Base-by-base conservation (phyloP, 495 filamentous ascomycete genomes). In the Amorphotheca resinae region DNA sequence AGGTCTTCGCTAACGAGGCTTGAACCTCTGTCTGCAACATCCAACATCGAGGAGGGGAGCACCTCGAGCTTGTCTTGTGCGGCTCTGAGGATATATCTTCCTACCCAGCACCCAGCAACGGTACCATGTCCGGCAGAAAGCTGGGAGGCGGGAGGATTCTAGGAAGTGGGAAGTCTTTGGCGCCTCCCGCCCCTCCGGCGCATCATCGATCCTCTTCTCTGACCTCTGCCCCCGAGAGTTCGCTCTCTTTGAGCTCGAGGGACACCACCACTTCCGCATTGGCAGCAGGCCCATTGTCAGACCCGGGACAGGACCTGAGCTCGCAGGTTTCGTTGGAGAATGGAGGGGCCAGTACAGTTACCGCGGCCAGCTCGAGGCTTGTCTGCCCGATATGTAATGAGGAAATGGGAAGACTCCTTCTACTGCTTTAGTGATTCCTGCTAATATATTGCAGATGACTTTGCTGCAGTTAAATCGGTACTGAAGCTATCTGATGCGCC, bases 311-410 rank as follows among this genome's bases (percentile, higher is more conserved):
- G 37, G 56, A 61, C 38, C 38, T 61, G 33, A 47, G 44, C 15
- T 58, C 58, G n/a, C 54, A 46, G 21, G 56, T 57, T 9, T 56
- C 54, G 9, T 46, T 55, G 33, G 49, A 54, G 33, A 59, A 54
- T 23, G 68, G 64, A 33, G 63, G 65, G 0, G 56, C 67, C 0
- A 66, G 67, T 38, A 60, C 59, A 35, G 56, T 58, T 30, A 52
- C 53, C 21, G 51, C 61, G n/a, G 38, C 57, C 9, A 58, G 55
- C 44, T 59, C 61, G 49, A 70, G 74, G 64, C 73, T 98, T 34
- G 75, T 84, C 20, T 98, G 91, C 59, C 91, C 91, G 33, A 96
- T 98, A 46, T 98, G 91, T 62, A 83, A 80, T 53, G 91, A 96
- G 62, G 87, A 95, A 61, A 98, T 98, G 91, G 86, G 62, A n/a